Conservation (phyloP, 768 basidiomycete genomes). For the Cubamyces sp. region DNA sequence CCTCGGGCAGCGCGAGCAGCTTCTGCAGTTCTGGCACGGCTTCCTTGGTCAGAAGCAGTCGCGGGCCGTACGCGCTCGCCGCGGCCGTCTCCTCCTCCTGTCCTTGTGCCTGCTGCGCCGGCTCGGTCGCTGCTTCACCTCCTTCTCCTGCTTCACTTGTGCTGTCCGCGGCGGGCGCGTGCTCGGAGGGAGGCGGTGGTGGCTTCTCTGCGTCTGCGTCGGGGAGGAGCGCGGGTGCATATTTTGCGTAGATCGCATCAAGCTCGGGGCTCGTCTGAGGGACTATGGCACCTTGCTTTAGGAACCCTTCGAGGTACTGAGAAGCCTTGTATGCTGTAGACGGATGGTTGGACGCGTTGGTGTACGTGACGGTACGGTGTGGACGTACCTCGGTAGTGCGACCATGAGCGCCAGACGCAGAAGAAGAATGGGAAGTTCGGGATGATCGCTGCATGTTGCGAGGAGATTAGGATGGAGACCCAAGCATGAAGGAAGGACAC, state of each 20-base stretch:
- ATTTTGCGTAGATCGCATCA: constrained; percentile 56
- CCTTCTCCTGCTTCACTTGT: too few species aligned
- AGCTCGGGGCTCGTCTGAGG: constrained; percentile 58
- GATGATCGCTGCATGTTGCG: constrained; percentile 58
- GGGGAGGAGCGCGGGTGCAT: constrained; percentile 29
- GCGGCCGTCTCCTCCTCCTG: constrained; percentile 23
- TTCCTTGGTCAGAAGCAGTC: constrained; percentile 53
- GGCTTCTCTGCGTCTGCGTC: not conserved
- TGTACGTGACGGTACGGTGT: not conserved
- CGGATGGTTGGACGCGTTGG: not conserved
- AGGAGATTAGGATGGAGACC: not conserved
- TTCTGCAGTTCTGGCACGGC: constrained; percentile 56
- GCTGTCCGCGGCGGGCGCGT: constrained; percentile 5
- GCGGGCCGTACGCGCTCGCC: constrained; percentile 3
- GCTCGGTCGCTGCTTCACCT: too few species aligned
- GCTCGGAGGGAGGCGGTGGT: constrained; percentile 8
- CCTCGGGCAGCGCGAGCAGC: constrained; percentile 49
- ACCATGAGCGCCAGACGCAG: constrained; percentile 85
- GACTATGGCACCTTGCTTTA: constrained; percentile 57
- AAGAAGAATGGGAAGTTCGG: constrained; percentile 88
- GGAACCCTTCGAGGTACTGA: constrained; percentile 63
- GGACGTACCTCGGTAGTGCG: constrained; percentile 71
- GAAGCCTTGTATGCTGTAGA: constrained; percentile 70
- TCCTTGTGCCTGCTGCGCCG: too few species aligned
- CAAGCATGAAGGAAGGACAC: constrained; percentile 33